Base-by-base conservation (phyloP, 208 protist species). In the Leishmania tarentolae region DNA sequence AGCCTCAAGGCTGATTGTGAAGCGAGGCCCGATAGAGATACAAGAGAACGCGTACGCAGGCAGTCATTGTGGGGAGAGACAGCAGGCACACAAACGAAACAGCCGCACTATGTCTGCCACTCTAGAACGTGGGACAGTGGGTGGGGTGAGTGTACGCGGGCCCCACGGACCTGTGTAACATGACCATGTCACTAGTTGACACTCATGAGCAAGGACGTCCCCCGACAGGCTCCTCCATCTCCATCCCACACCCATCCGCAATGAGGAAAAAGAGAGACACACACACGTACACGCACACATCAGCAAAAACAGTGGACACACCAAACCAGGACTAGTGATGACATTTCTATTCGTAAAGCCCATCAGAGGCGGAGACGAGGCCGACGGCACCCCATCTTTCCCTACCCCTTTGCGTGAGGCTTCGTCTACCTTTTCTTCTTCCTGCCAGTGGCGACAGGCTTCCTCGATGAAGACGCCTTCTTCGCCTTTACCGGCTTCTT, bases 401-500 rank as follows among this genome's bases (percentile, higher is more conserved):
- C 28, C 17, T 19, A 13, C 37, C 13, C 35, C 61, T 28, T 4
- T 46, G 68, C 17, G 68, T 50, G 68, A 2, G 5, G 40, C 13
- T 21, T 21, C 6, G 42, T 50, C 71, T 75, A 75, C 71, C 28
- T 75, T 44, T 53, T 53, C 24, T 74, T 74, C 47, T 75, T 35
- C 47, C 21, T 44, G 50, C 46, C 11, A 40, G 47, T 31, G 28
- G n/a, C 50, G 6, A 31, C 47, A 7, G 47, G 21, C 44, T 44
- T 59, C 28, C 40, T 5, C 11, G 47, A 42, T 9, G 47, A 2
- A 13, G 50, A 52, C 52, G 19, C 3, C 77, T 81, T 81, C 46
- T 80, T 81, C 46, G 71, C 13, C 53, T 80, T 81, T 37, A 63
- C 13, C 15, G 75, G 9, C 59, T 74, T 85, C 40, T 59, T n/a